Base-by-base conservation (phyloP, 2,329 filamentous ascomycete genomes). In the Grosmannia penicillata region DNA sequence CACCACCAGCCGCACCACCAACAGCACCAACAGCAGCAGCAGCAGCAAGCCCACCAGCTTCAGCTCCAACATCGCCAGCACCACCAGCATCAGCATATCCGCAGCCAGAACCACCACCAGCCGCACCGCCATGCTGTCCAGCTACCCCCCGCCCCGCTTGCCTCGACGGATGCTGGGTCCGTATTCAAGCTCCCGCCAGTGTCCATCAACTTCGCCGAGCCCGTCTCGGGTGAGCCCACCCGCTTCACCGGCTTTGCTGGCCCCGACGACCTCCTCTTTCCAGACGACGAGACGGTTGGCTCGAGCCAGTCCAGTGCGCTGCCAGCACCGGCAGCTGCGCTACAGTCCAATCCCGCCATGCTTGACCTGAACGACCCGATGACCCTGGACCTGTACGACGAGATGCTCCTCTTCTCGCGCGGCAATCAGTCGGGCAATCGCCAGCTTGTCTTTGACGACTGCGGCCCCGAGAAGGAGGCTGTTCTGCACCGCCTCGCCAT, bases 391-490 rank as follows among this genome's bases (percentile, higher is more conserved):
- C 47, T 43, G 25, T 54, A 41, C 44, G 48, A 40, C 32, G 47
- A 54, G 38, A 38, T 54, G 24, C 48, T 52, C 11, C 43, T 54
- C 15, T 45, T 53, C 13, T 45, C 49, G 4, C 40, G 42, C 24
- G 35, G 43, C 31, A 46, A 47, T 29, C 43, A 43, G 13, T 44
- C 41, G 29, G 43, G 37, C 1, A 41, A 47, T 5, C 46, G 49
- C 32, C 49, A 50, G 42, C 47, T 54, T 14, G 27, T 45, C 8
- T 53, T 53, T 33, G 48, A 48, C 31, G 44, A 48, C 29, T 53
- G 50, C 35, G 47, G 52, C 19, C 33, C 46, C 1, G 41, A 47
- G 28, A 52, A 53, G 31, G 51, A 51, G n/a, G 40, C 48, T 23
- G 30, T 51, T 8, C 25, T 54, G 39, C 50, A 52, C 38, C 43